Base-by-base conservation (phyloP, 306 rosid genomes). In the Vicia villosa region DNA sequence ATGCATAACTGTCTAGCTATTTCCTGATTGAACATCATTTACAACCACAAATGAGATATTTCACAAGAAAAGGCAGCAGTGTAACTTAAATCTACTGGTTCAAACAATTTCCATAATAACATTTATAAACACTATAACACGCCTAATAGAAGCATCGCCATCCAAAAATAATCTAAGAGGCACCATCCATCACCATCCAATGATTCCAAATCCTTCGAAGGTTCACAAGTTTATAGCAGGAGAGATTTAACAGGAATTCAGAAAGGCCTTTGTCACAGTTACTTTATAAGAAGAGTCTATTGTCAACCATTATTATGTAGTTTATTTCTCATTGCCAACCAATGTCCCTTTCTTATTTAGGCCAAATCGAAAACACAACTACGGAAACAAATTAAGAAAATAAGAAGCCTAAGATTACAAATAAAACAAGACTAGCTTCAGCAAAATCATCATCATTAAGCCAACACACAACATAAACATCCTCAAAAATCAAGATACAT, bases 1-100 rank as follows among this genome's bases (percentile, higher is more conserved):
- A 78, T 55, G 54, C 98, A 94, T 58, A 94, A 69, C 85, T 94
- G 98, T 79, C 96, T 84, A 52, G 98, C 87, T 76, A 94, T 91
- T 83, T 94, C 98, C 97, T 94, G 96, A 42, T 82, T 56, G 46
- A 85, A 41, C 73, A 75, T 75, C 71, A 45, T 58, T 10, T 76
- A 43, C 49, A 64, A 73, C 61, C 66, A 72, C 30, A 77, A 69
- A 46, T 73, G 66, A 71, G 63, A 75, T 32, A 71, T 20, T 16
- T 45, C 16, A 51, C 34, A 37, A 70, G 56, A 62, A 63, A 17
- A 78, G 61, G 36, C 20, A 30, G 57, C 22, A n/a, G 20, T 72
- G 36, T 24, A 66, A 55, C 73, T 57, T 21, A 66, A 64, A 70
- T 36, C 47, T 71, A 75, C 41, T 5, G 16, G 42, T 54, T 68